Base-by-base conservation (phyloP, 345 rosid genomes). In the Triadica sebifera region DNA sequence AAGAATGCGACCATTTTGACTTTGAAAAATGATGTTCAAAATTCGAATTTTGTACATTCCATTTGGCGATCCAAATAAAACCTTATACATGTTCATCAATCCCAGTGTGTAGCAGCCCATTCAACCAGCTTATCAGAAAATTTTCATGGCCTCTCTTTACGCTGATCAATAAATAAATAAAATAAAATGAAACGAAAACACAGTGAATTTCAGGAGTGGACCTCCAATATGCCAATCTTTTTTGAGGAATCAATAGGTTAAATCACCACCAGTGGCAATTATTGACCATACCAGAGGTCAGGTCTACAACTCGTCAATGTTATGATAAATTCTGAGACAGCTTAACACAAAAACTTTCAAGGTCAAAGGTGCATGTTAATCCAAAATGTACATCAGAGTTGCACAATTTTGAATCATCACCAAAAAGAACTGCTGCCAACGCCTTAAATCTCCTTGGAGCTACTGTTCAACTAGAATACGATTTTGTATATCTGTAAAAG, bases 401-500 rank as follows among this genome's bases (percentile, higher is more conserved):
- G 5, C 43, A 5, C 22, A 65, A 16, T 8, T 11, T 22, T 45
- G 22, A 55, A 74, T 57, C 19, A 29, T 12, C 49, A n/a, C 29
- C 11, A 39, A 22, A 20, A 64, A 39, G 51, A 52, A 11, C 29
- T 1, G 53, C 3, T 6, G 4, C 24, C 4, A 5, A 61, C 2
- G 1, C 0, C 15, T 2, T 29, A 15, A 45, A 47, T 73, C 34
- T 37, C 49, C 1, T 51, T 34, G 25, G 13, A 71, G 77, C 69
- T 72, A 74, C 15, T 56, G 45, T 69, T 80, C 78, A 64, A 77
- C 56, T 66, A 94, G 73, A 67, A 94, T 73, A 34, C 84, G 88
- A 49, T 76, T 82, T 74, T 76, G 79, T 66, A 94, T 79, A 47
- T 90, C 98, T 3, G 85, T 72, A 73, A 94, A 94, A 55, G 92